Conservation (phyloP, 345 rosid species). For the Gossypium raimondii region DNA sequence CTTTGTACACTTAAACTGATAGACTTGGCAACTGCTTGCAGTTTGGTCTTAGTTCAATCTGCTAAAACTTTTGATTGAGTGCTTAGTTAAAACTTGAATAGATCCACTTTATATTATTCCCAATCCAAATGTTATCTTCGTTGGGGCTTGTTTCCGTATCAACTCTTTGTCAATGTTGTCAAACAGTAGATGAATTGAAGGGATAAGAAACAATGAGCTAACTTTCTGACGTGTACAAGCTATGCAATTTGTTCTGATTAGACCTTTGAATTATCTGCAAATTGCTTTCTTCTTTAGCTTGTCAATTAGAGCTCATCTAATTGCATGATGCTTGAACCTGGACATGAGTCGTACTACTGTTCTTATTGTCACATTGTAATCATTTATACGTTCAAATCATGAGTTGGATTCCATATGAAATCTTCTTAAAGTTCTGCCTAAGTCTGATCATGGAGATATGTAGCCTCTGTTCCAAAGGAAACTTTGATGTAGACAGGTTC, state of each 20-base stretch:
- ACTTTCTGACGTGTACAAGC: background rate
- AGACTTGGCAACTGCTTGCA: background rate
- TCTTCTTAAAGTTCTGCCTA: background rate
- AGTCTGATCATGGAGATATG: background rate
- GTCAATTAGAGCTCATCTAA: background rate
- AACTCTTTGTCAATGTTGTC: background rate
- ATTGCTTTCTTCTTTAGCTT: background rate
- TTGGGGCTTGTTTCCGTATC: background rate
- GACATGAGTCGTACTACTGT: background rate
- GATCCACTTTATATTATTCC: background rate
- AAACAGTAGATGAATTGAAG: background rate
- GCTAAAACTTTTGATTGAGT: background rate
- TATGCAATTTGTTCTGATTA: conserved; percentile 1
- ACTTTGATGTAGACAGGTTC: background rate
- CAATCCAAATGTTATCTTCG: background rate
- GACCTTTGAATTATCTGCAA: background rate
- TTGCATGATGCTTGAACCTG: background rate
- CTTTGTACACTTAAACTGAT: background rate
- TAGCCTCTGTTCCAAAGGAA: background rate
- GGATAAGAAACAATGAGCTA: background rate
- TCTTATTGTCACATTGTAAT: background rate
- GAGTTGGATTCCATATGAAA: background rate
- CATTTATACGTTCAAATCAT: background rate
- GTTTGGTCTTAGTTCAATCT: conserved; percentile 2
- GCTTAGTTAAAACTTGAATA: background rate